phyloP scores from a whole-genome alignment of 2,329 filamentous ascomycete genomes.

The Pseudogymnoascus sp. region DNA sequence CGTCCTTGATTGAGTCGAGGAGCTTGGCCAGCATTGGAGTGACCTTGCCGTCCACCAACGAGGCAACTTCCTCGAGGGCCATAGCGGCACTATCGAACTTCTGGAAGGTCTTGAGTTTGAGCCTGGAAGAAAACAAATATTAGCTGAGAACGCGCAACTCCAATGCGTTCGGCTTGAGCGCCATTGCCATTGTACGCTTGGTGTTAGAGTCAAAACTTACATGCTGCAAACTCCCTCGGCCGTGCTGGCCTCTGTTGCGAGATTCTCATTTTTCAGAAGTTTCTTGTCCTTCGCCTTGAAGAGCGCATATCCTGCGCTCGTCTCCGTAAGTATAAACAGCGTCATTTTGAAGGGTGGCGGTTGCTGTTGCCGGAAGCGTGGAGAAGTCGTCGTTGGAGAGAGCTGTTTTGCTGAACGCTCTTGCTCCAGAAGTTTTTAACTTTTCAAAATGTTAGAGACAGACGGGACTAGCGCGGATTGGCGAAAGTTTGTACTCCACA shows the following conservation, averaged over 20 bases:
- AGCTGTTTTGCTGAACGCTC: constrained; percentile 11
- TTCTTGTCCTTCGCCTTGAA: constrained; percentile 99
- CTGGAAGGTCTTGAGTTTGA: constrained; percentile 94
- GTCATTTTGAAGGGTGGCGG: constrained; percentile 51
- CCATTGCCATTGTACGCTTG: constrained; percentile 2
- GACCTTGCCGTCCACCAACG: constrained; percentile 88
- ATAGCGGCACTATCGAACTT: constrained; percentile 93
- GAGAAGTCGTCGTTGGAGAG: constrained; percentile 11
- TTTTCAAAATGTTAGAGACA: constrained; percentile 14
- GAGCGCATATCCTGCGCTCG: constrained; percentile 92
- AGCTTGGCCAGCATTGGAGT: constrained; percentile 75
- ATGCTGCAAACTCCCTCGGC: constrained; percentile 80
- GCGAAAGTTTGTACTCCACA: constrained; percentile 10
- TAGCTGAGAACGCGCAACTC: not conserved
- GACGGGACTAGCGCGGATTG: constrained; percentile 9
- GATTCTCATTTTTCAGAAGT: constrained; percentile 78
- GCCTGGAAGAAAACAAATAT: constrained; percentile 37
- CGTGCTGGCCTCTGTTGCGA: constrained; percentile 64
- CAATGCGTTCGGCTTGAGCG: not conserved
- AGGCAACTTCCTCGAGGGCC: constrained; percentile 82
- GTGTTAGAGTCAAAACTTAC: constrained; percentile 45
- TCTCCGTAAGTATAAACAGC: constrained; percentile 89
- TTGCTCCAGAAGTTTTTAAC: constrained; percentile 14
- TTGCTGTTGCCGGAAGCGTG: constrained; percentile 12
- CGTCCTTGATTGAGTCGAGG: constrained; percentile 84